Conservation (phyloP, 2,329 filamentous ascomycete genomes). For the Penicillium sp. region DNA sequence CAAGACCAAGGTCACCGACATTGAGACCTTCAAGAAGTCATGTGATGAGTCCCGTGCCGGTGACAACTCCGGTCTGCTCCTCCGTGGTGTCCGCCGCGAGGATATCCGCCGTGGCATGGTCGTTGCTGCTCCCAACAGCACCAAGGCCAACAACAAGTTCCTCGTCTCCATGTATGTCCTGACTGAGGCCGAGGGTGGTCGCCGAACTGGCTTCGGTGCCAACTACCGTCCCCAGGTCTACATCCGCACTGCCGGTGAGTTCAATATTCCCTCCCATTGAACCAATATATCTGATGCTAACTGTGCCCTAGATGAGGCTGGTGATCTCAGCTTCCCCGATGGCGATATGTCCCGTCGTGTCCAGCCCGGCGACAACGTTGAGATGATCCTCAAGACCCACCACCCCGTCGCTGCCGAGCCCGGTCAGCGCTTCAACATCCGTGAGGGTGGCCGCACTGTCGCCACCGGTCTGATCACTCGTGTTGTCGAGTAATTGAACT, state of each 20-base stretch:
- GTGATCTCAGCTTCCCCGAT: constrained; percentile 80
- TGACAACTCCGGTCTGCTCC: constrained; percentile 95
- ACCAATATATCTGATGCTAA: constrained; percentile 31
- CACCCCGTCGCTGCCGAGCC: constrained; percentile 82
- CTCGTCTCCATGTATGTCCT: constrained; percentile 94
- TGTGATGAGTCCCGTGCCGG: constrained; percentile 94
- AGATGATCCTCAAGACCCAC: constrained; percentile 88
- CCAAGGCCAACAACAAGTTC: constrained; percentile 88
- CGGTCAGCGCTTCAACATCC: constrained; percentile 96
- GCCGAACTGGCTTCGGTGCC: constrained; percentile 89
- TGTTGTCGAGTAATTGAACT: constrained; percentile 50
- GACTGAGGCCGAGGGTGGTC: constrained; percentile 95
- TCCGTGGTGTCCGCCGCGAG: constrained; percentile 94
- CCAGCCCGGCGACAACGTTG: constrained; percentile 98
- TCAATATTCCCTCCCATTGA: not conserved
- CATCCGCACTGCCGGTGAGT: constrained; percentile 72
- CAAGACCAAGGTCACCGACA: constrained; percentile 99
- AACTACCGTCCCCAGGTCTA: constrained; percentile 98
- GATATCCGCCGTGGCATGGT: constrained; percentile 96
- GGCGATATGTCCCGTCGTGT: constrained; percentile 76
- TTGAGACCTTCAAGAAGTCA: constrained; percentile 99
- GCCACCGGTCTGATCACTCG: constrained; percentile 79
- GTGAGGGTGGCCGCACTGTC: constrained; percentile 89
- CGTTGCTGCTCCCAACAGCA: constrained; percentile 73
- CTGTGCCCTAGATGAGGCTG: constrained; percentile 55